phyloP scores from a whole-genome alignment of 1,139 yeast genomes.

The Nakaseomyces kungkrabaensis region DNA sequence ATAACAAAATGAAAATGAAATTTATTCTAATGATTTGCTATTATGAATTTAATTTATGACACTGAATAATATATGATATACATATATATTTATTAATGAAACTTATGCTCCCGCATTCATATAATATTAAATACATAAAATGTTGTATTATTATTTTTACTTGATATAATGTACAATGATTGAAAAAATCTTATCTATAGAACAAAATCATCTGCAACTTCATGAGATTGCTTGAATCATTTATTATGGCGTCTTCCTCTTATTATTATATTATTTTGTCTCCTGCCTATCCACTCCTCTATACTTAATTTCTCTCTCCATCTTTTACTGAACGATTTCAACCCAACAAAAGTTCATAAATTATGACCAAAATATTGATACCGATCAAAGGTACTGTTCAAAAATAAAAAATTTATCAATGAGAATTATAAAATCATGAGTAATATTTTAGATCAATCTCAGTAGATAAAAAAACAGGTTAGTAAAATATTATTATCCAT shows the following conservation, averaged over 20 bases:
- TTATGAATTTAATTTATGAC: no score
- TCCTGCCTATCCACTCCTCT: no score
- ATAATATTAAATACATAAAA: background rate
- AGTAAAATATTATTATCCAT: constrained; percentile 7
- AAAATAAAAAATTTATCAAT: background rate
- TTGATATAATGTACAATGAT: background rate
- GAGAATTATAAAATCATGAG: no score
- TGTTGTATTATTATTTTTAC: background rate
- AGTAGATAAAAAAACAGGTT: constrained; percentile 5
- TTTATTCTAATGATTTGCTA: no score
- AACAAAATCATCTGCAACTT: background rate
- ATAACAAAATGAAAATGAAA: no score
- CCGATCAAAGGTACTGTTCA: constrained; percentile 56
- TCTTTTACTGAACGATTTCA: constrained; percentile 19
- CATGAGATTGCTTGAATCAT: background rate
- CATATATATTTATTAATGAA: background rate
- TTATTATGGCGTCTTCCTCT: constrained; percentile 2
- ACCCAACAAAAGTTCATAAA: constrained; percentile 69
- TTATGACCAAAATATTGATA: constrained; percentile 54
- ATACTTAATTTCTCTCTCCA: no score
- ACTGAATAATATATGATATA: no score
- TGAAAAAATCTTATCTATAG: background rate
- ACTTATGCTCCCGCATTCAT: background rate
- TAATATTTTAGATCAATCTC: no score
- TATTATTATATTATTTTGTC: background rate